phyloP scores from a whole-genome alignment of 768 basidiomycete genomes.

The Strobilomyces confusus region DNA sequence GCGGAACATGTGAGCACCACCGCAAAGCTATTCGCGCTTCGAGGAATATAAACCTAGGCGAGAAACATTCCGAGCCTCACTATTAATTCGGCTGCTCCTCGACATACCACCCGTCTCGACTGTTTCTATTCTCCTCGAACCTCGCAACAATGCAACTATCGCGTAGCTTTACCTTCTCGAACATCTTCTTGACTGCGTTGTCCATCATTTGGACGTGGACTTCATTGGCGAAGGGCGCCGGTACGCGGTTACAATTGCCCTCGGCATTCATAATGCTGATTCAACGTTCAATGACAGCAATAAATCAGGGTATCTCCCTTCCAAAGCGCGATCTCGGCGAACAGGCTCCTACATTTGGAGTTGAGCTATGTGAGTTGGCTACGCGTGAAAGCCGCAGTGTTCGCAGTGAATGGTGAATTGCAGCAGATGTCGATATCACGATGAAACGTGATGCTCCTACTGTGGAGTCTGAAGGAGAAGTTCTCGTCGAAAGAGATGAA shows the following conservation, averaged over 20 bases:
- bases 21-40: conserved; percentile 2
- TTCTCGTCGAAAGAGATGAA: neutral
- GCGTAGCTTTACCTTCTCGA: neutral
- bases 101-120: neutral
- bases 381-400: neutral
- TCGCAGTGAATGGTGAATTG: neutral
- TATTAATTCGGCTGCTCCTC: neutral
- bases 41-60: conserved; percentile 4
- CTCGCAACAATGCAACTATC: neutral
- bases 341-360: neutral
- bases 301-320: neutral
- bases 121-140: neutral
- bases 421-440: neutral
- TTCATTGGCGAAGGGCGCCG: conserved; percentile 3
- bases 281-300: neutral
- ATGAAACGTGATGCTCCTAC: neutral
- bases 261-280: neutral
- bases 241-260: neutral
- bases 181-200: neutral
- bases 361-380: conserved; percentile 1
- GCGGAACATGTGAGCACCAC: neutral
- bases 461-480: neutral
- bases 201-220: conserved; percentile 5
- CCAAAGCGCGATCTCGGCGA: neutral
- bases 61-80: neutral